Percentiles rank a stretch among this genome's conserved stretches.
Conservation (phyloP, 331 rosid genomes). For the Telfairia occidentalis region DNA sequence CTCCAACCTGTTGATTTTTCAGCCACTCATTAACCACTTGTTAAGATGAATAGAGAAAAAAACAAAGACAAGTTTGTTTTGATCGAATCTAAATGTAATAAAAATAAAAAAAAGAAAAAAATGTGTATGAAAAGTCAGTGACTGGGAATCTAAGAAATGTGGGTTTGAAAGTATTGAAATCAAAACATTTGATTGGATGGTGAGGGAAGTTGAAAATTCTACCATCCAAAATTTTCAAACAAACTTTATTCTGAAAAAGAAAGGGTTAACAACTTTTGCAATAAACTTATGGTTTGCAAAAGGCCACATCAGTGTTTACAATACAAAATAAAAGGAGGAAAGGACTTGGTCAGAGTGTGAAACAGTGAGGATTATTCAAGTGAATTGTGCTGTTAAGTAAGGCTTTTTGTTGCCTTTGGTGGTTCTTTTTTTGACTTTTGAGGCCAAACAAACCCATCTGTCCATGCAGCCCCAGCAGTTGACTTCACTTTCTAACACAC, state of each 20-base stretch:
- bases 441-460: neutral
- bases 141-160: neutral
- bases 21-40: neutral
- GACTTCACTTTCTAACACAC: neutral
- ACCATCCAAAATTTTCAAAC: neutral
- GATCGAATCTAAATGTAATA: neutral
- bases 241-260: neutral
- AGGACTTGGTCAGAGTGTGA: constrained; percentile 1
- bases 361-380: neutral
- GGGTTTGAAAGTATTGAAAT: neutral
- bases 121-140: neutral
- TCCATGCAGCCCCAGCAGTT: neutral
- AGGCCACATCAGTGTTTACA: neutral
- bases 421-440: constrained; percentile 5
- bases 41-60: neutral
- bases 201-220: constrained; percentile 6
- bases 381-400: neutral
- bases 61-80: neutral
- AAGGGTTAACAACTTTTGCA: neutral
- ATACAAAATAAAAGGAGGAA: no score
- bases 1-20: neutral
- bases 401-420: neutral
- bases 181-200: constrained; percentile 1
- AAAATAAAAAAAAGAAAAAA: neutral
- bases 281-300: neutral